These are phyloP conservation scores for Clitopilus passeckerianus DNA, from an alignment of 768 basidiomycete species.

Conservation along the genomic window DNA sequence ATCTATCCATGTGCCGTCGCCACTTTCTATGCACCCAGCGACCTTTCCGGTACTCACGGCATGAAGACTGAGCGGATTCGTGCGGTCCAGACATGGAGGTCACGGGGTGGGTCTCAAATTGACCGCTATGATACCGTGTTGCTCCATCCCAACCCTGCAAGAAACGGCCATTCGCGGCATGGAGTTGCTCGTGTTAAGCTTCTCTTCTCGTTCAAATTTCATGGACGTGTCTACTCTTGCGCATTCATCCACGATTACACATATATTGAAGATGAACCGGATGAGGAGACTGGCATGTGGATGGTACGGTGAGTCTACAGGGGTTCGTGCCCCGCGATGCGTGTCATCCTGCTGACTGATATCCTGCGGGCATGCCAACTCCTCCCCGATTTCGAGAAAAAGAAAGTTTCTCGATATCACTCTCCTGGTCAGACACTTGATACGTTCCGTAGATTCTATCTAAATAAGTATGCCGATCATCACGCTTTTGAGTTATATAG, in stretches of 20 bases:
- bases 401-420: too few species aligned
- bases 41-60: slow-evolving; percentile 22
- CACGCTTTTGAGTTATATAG: too few species aligned
- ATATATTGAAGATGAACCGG: slow-evolving; percentile 5
- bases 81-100: slow-evolving; percentile 22
- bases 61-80: slow-evolving; percentile 13
- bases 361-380: too few species aligned
- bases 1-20: slow-evolving; percentile 24
- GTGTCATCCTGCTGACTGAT: too few species aligned
- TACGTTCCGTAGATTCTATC: too few species aligned
- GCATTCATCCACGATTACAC: slow-evolving; percentile 14
- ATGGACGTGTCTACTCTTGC: too few species aligned
- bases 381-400: too few species aligned
- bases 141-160: not conserved
- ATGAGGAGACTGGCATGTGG: slow-evolving; percentile 13
- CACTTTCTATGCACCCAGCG: slow-evolving; percentile 28
- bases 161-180: slow-evolving; percentile 12
- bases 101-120: slow-evolving; percentile 12
- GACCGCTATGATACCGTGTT: slow-evolving; percentile 17
- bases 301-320: too few species aligned
- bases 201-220: slow-evolving; percentile 9
- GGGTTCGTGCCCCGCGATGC: not conserved
- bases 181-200: slow-evolving; percentile 1
- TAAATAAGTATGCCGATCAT: too few species aligned
- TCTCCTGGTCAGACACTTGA: too few species aligned